Base-by-base conservation (phyloP, 2,329 filamentous ascomycete genomes). In the Colletotrichum higginsianum region DNA sequence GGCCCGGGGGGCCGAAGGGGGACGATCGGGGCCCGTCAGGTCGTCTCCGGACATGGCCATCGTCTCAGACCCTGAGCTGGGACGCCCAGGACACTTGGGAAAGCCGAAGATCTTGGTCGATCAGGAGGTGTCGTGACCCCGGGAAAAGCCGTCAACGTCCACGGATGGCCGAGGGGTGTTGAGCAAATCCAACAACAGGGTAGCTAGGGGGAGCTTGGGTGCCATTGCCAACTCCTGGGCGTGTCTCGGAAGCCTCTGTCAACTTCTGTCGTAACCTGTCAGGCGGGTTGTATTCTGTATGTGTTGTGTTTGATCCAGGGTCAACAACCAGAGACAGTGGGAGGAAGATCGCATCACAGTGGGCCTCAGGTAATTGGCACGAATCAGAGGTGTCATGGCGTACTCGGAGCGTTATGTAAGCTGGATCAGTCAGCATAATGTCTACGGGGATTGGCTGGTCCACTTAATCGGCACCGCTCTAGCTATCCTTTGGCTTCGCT, bases 51-150 rank as follows among this genome's bases (percentile, higher is more conserved):
- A 53, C 57, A 16, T 62, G 68, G 40, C 57, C 68, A 52, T 55
- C 64, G 68, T 67, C 64, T 68, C 68, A 71, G 52, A 71, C 67
- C 50, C 58, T 38, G 38, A 62, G 38, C 61, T 56, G 52, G 52
- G 66, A 58, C 61, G 52, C 16, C 44, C 61, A 53, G 65, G 61
- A 52, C 65, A 56, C 65, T 50, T 67, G 38, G 42, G 7, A 7
- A 23, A 23, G n/a, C 38, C 38, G 64, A 55, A 57, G 64, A 67
- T 62, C 30, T 26, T 26, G 67, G 63, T 53, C 40, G 63, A 67
- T 71, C 67, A 71, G 67, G 68, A 56, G 65, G 52, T 26, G 26
- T 7, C 26, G 40, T 26, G 21, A 26, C 16, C 11, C 47, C 23
- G 15, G 18, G 61, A 46, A 35, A n/a, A 35, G 49, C 44, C 12